Conservation (phyloP, 495 filamentous ascomycete species). For the Rusavskia elegans region DNA sequence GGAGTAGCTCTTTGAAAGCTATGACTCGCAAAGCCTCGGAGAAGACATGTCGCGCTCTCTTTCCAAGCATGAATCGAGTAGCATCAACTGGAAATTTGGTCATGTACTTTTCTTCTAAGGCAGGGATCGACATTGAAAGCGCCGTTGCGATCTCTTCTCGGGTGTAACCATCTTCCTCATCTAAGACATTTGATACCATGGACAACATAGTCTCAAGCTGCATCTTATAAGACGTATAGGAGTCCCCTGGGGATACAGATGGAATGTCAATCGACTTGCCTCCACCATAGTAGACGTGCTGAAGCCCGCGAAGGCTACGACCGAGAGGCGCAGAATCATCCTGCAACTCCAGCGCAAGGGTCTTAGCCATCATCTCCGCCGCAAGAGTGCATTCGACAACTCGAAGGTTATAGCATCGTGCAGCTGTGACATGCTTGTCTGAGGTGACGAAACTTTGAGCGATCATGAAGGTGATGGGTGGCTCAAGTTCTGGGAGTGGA, state of each 20-base stretch:
- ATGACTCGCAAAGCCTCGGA: conserved; percentile 76
- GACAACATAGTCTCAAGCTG: conserved; percentile 56
- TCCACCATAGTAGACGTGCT: conserved; percentile 51
- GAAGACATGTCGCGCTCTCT: conserved; percentile 81
- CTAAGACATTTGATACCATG: conserved; percentile 44
- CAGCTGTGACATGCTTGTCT: conserved; percentile 87
- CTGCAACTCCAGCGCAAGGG: conserved; percentile 47
- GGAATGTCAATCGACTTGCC: not conserved
- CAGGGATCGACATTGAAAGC: conserved; percentile 48
- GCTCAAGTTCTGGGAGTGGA: conserved; percentile 65
- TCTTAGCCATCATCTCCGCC: conserved; percentile 54
- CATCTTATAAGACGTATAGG: conserved; percentile 36
- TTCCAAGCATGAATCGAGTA: conserved; percentile 71
- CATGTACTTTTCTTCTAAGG: conserved; percentile 60
- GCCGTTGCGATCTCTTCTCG: conserved; percentile 68
- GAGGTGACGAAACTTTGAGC: conserved; percentile 87
- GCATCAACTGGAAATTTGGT: conserved; percentile 77
- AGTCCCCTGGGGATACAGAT: conserved; percentile 17
- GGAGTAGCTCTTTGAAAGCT: conserved; percentile 59
- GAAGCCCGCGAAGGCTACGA: conserved; percentile 71
- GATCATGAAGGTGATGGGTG: conserved; percentile 80
- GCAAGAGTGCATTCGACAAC: conserved; percentile 92
- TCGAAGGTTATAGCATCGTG: conserved; percentile 88
- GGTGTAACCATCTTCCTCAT: conserved; percentile 70
- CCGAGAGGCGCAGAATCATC: conserved; percentile 71